Conservation (phyloP, 1,284 basidiomycete genomes). For the Heterobasidion occidentale region DNA sequence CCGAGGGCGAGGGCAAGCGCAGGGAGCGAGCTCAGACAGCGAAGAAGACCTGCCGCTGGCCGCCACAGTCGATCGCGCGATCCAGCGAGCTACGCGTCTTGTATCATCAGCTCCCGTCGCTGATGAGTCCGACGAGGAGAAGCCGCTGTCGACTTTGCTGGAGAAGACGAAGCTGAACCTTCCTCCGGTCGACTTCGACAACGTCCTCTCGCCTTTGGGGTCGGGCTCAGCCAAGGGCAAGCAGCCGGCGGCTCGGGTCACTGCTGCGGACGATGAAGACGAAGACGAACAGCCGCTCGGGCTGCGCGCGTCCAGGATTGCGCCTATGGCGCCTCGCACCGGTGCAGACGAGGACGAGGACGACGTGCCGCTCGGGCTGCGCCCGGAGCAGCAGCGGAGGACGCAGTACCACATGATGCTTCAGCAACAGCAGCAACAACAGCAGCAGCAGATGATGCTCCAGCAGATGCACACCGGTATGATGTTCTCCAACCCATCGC, state of each 20-base stretch:
- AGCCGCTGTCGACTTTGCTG: conserved; percentile 55
- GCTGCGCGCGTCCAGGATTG: conserved; percentile 45
- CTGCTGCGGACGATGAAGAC: conserved; percentile 37
- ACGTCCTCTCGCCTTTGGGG: conserved; percentile 19
- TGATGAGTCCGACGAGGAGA: conserved; percentile 65
- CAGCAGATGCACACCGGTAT: conserved; percentile 75
- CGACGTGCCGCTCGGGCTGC: conserved; percentile 53
- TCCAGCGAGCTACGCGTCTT: conserved; percentile 30
- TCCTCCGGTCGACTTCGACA: conserved; percentile 38
- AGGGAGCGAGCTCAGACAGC: conserved; percentile 38
- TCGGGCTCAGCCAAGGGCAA: conserved; percentile 9
- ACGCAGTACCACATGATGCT: conserved; percentile 65
- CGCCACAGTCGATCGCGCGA: conserved; percentile 45
- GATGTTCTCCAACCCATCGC: conserved; percentile 56
- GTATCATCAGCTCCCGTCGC: conserved; percentile 12
- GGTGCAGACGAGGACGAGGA: conserved; percentile 29
- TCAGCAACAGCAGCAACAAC: conserved; percentile 44
- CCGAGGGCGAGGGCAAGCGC: conserved; percentile 15
- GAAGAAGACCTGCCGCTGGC: conserved; percentile 74
- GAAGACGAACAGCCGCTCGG: conserved; percentile 68
- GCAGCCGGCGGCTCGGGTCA: conserved; percentile 3
- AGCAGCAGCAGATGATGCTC: conserved; percentile 61
- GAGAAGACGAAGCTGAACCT: conserved; percentile 41
- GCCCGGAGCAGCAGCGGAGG: conserved; percentile 68
- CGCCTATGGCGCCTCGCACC: conserved; percentile 12